Evolutionary conservation across 441 rosid genomes (phyloP).

Genomic region (Hura crepitans): DNA sequence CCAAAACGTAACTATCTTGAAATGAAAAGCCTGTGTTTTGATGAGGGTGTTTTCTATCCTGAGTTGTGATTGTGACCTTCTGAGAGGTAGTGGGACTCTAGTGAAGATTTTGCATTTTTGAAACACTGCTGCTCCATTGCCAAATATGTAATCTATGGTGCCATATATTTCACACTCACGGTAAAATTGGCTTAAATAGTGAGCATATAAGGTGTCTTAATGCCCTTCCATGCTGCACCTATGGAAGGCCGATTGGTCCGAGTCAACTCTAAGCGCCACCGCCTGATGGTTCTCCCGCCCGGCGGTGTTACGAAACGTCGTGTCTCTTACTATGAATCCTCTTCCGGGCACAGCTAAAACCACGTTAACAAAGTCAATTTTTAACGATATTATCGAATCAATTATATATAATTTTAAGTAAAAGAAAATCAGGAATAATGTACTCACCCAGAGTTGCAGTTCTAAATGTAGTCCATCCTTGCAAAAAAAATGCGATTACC

Average conservation of each 20-base stretch:
- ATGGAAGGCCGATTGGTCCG: slow-evolving; percentile 61
- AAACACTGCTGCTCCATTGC: slow-evolving; percentile 74
- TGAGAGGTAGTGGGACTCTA: slow-evolving; percentile 54
- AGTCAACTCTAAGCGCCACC: slow-evolving; percentile 56
- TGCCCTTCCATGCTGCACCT: slow-evolving; percentile 77
- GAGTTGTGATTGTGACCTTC: slow-evolving; percentile 74
- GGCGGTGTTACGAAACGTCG: slow-evolving; percentile 73
- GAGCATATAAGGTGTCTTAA: slow-evolving; percentile 72
- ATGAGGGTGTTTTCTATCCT: slow-evolving; percentile 65
- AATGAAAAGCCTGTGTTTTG: slow-evolving; percentile 81
- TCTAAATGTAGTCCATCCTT: slow-evolving; percentile 52
- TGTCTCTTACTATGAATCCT: slow-evolving; percentile 61
- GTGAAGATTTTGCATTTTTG: slow-evolving; percentile 68
- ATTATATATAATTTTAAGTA: too few relatives aligned
- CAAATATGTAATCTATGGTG: slow-evolving; percentile 80
- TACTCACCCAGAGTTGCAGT: slow-evolving; percentile 46
- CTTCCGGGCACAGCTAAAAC: slow-evolving; percentile 49
- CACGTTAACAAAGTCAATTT: not conserved
- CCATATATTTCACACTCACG: slow-evolving; percentile 72
- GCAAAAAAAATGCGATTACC: slow-evolving; percentile 38
- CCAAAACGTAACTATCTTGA: slow-evolving; percentile 55
- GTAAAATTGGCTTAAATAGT: slow-evolving; percentile 73
- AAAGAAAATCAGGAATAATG: not conserved
- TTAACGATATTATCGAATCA: too few relatives aligned
- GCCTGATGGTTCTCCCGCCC: slow-evolving; percentile 72